Conservation (phyloP, 2,329 filamentous ascomycete species). For the Rhexocercosporidium sp. region DNA sequence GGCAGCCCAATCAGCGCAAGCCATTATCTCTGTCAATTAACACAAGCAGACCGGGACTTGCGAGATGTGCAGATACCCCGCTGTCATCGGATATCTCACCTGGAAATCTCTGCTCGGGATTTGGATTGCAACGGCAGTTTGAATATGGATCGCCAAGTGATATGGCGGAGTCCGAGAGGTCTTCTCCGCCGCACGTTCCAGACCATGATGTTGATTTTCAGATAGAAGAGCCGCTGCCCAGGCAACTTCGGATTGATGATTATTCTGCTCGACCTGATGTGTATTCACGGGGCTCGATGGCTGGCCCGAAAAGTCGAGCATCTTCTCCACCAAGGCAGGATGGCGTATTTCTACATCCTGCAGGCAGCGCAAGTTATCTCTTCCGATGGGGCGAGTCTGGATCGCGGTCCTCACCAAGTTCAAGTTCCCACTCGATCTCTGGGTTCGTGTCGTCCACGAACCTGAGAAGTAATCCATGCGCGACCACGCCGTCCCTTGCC, state of each 20-base stretch:
- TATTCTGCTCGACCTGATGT: slow-evolving; percentile 44
- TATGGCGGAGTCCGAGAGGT: slow-evolving; percentile 39
- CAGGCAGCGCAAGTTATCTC: slow-evolving; percentile 42
- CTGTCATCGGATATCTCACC: slow-evolving; percentile 39
- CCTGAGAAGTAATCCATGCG: slow-evolving; percentile 64
- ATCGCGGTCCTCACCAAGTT: slow-evolving; percentile 58
- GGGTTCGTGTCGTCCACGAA: slow-evolving; percentile 68
- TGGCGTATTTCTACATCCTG: slow-evolving; percentile 40
- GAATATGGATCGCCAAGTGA: slow-evolving; percentile 41
- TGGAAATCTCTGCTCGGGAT: slow-evolving; percentile 32
- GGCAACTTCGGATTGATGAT: slow-evolving; percentile 58
- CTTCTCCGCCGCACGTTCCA: slow-evolving; percentile 36
- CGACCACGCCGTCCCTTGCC: slow-evolving; percentile 62
- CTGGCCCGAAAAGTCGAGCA: slow-evolving; percentile 67
- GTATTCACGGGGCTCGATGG: slow-evolving; percentile 43
- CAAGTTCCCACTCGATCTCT: slow-evolving; percentile 59
- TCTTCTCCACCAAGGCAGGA: slow-evolving; percentile 64
- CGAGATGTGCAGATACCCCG: slow-evolving; percentile 40
- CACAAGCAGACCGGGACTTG: slow-evolving; percentile 34
- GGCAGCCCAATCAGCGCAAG: slow-evolving; percentile 40
- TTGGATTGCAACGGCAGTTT: slow-evolving; percentile 31
- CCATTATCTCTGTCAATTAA: slow-evolving; percentile 43
- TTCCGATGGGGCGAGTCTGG: slow-evolving; percentile 51
- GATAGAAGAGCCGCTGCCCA: slow-evolving; percentile 59
- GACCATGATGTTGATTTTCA: slow-evolving; percentile 49